These are phyloP conservation scores for Echinochloa phyllopogon DNA, from an alignment of 176 grass and related monocot species.

Conservation along the genomic window DNA sequence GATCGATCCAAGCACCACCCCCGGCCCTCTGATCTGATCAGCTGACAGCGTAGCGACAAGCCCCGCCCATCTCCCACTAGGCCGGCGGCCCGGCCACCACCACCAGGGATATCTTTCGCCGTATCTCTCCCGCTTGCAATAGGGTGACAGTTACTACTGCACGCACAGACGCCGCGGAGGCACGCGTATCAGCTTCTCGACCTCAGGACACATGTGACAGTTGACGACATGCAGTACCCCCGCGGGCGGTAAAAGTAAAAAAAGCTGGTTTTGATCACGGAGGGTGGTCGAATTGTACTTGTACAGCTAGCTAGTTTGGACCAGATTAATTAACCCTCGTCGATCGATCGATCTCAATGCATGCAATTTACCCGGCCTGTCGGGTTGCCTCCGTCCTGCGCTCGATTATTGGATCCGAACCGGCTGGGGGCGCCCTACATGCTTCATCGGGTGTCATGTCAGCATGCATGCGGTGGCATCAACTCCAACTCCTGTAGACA, in stretches of 20 bases:
- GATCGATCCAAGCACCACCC: neutral
- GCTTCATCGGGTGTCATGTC: neutral
- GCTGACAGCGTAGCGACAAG: slow-evolving; percentile 43
- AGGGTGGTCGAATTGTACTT: too few species aligned
- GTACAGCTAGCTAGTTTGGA: too few species aligned
- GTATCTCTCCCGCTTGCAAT: neutral
- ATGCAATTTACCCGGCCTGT: too few species aligned
- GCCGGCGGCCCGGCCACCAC: neutral
- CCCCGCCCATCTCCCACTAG: neutral
- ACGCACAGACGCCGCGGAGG: too few species aligned
- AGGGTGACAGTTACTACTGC: neutral
- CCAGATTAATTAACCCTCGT: too few species aligned
- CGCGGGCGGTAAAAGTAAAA: too few species aligned
- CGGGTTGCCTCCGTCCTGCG: neutral
- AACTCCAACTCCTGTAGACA: slow-evolving; percentile 27
- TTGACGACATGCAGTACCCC: too few species aligned
- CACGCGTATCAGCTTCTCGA: neutral
- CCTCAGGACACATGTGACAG: neutral
- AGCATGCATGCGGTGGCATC: neutral
- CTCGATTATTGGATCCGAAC: neutral
- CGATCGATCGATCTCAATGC: too few species aligned
- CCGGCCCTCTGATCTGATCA: neutral
- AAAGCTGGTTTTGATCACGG: too few species aligned
- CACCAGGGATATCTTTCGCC: neutral
- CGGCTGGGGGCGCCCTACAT: too few species aligned